Conservation (phyloP, 2,329 filamentous ascomycete species). For the Ophiostoma sp. region DNA sequence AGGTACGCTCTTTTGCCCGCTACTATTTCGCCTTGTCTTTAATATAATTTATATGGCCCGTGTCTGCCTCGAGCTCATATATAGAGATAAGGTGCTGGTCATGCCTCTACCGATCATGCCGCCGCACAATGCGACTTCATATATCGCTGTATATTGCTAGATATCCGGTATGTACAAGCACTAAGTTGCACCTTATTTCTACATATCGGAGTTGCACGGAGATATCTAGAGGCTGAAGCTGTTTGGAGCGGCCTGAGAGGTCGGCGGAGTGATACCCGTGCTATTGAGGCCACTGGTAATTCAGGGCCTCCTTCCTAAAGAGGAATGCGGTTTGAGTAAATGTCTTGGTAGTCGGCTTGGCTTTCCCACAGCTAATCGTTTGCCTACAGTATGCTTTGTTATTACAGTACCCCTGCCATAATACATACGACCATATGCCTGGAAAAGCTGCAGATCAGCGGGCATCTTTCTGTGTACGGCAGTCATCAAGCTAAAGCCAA, state of each 20-base stretch:
- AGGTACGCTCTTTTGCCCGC: background rate
- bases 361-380: background rate
- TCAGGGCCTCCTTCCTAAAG: constrained; percentile 10
- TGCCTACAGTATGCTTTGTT: background rate
- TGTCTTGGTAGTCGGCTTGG: constrained; percentile 5
- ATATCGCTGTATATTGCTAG: background rate
- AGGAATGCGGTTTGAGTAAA: background rate
- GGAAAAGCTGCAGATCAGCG: background rate
- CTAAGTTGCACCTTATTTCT: background rate
- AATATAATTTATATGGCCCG: background rate
- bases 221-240: constrained; percentile 2
- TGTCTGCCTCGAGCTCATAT: background rate
- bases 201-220: constrained; percentile 3
- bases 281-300: background rate
- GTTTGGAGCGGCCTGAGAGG: background rate
- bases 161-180: background rate
- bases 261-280: background rate
- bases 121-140: background rate
- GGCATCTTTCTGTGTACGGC: background rate
- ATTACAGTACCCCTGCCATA: too few relatives aligned
- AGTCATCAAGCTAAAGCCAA: constrained; percentile 12
- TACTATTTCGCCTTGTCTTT: background rate
- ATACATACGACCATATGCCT: background rate
- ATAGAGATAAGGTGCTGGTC: background rate
- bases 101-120: background rate